Base-by-base conservation (phyloP, 2,329 filamentous ascomycete species). In the Apiospora kogelbergensis region DNA sequence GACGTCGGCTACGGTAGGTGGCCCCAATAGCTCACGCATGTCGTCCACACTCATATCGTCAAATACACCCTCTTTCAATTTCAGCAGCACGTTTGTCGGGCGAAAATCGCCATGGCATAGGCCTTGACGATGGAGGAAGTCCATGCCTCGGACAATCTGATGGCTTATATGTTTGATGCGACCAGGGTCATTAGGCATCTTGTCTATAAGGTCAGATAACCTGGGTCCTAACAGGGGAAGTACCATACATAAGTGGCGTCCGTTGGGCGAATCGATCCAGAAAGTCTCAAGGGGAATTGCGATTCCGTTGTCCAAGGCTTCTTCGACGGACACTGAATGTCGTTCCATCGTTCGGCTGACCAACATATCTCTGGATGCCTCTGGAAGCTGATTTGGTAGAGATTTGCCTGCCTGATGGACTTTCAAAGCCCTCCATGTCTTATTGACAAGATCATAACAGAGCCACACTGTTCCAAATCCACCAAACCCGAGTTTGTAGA, bases 91-190 rank as follows among this genome's bases (percentile, higher is more conserved):
- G 46, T 72, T 73, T 4, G 65, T 26, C 0, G 72, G 70, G 1
- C 69, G 68, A 9, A 69, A 71, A 20, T 71, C 72, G 0, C 71
- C 71, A 42, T 72, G 72, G 17, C 70, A 72, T 4, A 73, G 15
- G 0, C 69, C 72, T 5, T 68, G 60, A 1, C 30, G n/a, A 22
- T 73, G 71, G 1, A 73, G 41, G 22, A 71, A 72, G 0, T 4
- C 13, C 1, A 73, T 45, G 2, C 65, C 69, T 26, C 71, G 46
- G 0, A 68, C 65, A 1, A 72, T 17, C 42, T 37, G 53, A 30
- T 22, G 22, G 17, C 53, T 22, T 11, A 60, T 37, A 11, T 37
- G 7, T 1, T 60, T 60, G 30, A 60, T 60, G 9, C 53, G 53
- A 13, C 2, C 20, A 9, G 53, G 53, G 13, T 60, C 53, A 13